phyloP scores from a whole-genome alignment of 2,329 filamentous ascomycete species.

The Cladorrhinum sp. region DNA sequence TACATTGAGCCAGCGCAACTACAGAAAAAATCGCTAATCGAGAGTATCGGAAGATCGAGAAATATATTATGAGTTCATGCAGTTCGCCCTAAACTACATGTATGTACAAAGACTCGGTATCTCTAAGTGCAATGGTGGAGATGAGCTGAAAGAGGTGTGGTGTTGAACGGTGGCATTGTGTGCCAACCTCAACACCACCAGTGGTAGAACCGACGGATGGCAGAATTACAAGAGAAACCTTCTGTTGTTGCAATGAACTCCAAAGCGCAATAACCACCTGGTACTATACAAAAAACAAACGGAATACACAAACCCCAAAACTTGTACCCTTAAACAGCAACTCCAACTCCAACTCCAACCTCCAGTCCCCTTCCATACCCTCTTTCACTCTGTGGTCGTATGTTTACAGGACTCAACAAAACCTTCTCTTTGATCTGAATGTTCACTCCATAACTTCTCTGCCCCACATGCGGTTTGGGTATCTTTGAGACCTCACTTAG shows the following conservation, averaged over 20 bases:
- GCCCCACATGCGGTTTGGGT: no score
- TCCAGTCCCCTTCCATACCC: not conserved
- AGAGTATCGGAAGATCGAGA: not conserved
- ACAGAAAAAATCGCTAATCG: not conserved
- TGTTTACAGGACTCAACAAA: not conserved
- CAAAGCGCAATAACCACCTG: no score
- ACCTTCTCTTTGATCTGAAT: not conserved
- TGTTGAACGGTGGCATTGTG: no score
- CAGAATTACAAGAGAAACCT: no score
- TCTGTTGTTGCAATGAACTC: no score
- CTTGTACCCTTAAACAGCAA: constrained; percentile 10
- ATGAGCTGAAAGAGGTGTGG: no score
- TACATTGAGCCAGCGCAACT: not conserved
- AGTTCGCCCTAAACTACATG: no score
- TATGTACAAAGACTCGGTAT: no score
- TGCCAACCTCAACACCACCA: no score
- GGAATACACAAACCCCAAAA: not conserved
- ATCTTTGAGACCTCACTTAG: no score
- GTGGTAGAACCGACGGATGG: no score
- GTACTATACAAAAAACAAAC: not conserved
- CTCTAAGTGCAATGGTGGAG: no score
- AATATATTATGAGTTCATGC: not conserved
- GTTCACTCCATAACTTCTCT: not conserved
- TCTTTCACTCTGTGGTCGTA: not conserved
- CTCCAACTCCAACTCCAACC: constrained; percentile 2